Base-by-base conservation (phyloP, 441 rosid genomes). In the Rhodomyrtus psidioides region DNA sequence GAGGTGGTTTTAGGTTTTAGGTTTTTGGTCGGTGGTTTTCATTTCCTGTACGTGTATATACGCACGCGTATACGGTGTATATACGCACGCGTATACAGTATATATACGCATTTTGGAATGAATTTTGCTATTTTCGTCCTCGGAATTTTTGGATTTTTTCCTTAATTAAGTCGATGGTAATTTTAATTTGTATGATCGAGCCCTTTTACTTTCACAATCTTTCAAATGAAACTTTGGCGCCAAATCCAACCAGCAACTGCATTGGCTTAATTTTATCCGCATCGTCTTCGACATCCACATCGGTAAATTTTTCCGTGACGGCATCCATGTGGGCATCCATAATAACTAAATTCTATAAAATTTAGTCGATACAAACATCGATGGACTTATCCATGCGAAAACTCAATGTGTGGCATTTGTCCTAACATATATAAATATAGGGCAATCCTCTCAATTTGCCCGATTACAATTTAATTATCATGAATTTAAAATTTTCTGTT, bases 251-350 rank as follows among this genome's bases (percentile, higher is more conserved):
- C 1, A 12, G 53, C 53, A 51, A 51, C 15, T 51, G 4, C 4
- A 3, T 4, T 8, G 3, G 1, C 7, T 30, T 8, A 30, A 62
- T 17, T 62, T 30, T 17, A 2, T 2, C 7, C 1, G 2, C 0
- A 0, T 62, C 24, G 21, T 9, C 6, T 30, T 0, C 0, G 0
- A 17, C 44, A 62, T 17, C 30, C 6, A 4, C 23, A 8, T 30
- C 0, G 39, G 17, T 1, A 30, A 30, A 1, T 8, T 30, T 62
- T 17, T 28, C 42, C 1, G 6, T 0, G 2, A 6, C 17, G 13
- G 19, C 44, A 17, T 62, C 6, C 14, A 30, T 0, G 4, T 21
- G 17, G 5, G 46, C 0, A 1, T 13, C 30, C 76, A 19, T 65
- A 28, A 15, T 30, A 19, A 65, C 7, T 30, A 65, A 65, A 19